Conservation (phyloP, 257 asterid genomes). For the Haberlea rhodopensis region DNA sequence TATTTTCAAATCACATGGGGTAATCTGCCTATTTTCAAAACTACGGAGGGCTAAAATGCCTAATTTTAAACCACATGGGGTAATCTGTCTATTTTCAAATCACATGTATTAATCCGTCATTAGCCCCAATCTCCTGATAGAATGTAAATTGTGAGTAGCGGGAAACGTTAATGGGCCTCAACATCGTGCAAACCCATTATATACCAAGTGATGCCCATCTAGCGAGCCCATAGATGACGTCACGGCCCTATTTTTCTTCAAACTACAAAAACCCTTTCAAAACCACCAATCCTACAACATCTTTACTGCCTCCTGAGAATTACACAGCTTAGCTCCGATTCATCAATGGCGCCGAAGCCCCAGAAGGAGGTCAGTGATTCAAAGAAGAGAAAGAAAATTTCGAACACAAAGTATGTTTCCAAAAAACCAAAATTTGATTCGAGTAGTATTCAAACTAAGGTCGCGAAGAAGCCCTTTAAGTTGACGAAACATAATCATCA, state of each 20-base stretch:
- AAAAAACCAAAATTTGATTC: constrained; percentile 45
- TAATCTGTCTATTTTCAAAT: too few species aligned
- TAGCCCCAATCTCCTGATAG: too few species aligned
- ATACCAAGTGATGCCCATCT: too few species aligned
- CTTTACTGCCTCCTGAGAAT: background rate
- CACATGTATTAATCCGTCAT: too few species aligned
- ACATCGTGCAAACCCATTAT: too few species aligned
- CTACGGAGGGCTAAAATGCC: too few species aligned
- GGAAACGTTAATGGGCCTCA: too few species aligned
- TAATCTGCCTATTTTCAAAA: too few species aligned
- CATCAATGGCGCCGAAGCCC: constrained; percentile 64
- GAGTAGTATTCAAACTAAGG: constrained; percentile 30
- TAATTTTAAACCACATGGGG: too few species aligned
- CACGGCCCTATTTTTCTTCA: background rate
- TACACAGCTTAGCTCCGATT: background rate
- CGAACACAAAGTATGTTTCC: constrained; percentile 29
- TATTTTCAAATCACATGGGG: too few species aligned
- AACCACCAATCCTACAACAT: too few species aligned
- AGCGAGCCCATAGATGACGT: background rate
- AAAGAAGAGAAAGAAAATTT: constrained; percentile 60
- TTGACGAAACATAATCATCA: constrained; percentile 28
- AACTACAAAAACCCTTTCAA: background rate
- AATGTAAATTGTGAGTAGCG: too few species aligned
- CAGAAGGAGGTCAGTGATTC: constrained; percentile 37
- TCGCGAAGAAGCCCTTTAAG: constrained; percentile 38